phyloP scores from a whole-genome alignment of 306 rosid species.

The Vigna radiata region DNA sequence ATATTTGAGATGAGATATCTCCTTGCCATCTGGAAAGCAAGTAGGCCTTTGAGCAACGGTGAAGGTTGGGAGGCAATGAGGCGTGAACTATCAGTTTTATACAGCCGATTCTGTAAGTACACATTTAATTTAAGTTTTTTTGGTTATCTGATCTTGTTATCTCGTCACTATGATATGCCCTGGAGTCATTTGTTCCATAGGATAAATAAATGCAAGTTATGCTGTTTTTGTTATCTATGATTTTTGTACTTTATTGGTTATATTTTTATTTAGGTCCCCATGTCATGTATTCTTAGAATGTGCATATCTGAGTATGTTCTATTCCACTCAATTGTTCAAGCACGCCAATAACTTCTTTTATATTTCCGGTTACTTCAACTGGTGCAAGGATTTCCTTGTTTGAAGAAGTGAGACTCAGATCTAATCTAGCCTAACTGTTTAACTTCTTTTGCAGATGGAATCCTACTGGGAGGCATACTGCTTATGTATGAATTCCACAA shows the following conservation, averaged over 20 bases:
- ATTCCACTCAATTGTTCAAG: not conserved
- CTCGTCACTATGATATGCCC: constrained; percentile 17
- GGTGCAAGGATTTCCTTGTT: constrained; percentile 12
- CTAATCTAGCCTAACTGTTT: constrained; percentile 20
- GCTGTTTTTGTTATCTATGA: not conserved
- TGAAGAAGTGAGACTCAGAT: constrained; percentile 35
- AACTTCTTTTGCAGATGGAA: constrained; percentile 78
- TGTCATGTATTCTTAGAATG: constrained; percentile 17
- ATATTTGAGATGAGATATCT: constrained; percentile 99
- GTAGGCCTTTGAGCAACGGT: constrained; percentile 83
- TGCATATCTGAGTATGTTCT: not conserved
- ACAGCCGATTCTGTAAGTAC: constrained; percentile 97
- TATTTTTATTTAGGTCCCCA: constrained; percentile 18
- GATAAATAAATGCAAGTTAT: not conserved
- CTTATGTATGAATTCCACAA: constrained; percentile 94
- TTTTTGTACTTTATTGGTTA: constrained; percentile 6
- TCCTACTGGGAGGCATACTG: constrained; percentile 95
- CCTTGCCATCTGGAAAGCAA: constrained; percentile 99
- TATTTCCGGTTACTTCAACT: constrained; percentile 16
- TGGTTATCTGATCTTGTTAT: constrained; percentile 30
- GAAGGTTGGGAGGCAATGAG: constrained; percentile 99
- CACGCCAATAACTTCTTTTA: constrained; percentile 3
- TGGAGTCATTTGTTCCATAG: constrained; percentile 14
- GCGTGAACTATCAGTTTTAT: constrained; percentile 95
- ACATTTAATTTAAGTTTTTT: constrained; percentile 3